Percentiles rank a stretch among this genome's conserved stretches.
phyloP scores from a whole-genome alignment of 1,284 basidiomycete genomes.

The Golubevia pallescens region DNA sequence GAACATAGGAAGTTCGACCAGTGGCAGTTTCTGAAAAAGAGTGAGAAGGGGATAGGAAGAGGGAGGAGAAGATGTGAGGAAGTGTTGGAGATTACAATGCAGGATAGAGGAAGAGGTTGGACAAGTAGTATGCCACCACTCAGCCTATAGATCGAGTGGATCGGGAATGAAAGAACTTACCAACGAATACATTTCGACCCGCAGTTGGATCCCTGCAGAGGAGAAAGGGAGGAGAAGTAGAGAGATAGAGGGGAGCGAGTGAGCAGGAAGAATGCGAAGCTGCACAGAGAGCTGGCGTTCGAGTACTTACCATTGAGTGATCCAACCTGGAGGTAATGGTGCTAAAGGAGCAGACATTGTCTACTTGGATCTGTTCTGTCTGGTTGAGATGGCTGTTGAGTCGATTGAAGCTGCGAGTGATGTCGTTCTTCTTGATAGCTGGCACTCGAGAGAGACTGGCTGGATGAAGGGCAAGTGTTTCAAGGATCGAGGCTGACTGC shows the following conservation, averaged over 20 bases:
- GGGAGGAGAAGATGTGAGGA: neutral
- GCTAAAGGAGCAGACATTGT: too few species aligned
- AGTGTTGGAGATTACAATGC: neutral
- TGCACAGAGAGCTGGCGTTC: neutral
- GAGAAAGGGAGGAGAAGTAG: neutral
- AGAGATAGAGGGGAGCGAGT: neutral
- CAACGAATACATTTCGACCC: constrained; percentile 47
- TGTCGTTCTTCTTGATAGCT: too few species aligned
- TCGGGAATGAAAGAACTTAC: constrained; percentile 9
- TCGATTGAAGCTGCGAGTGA: too few species aligned
- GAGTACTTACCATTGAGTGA: constrained; percentile 40
- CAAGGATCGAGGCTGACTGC: too few species aligned
- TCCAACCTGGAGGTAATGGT: constrained; percentile 58
- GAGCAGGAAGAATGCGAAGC: neutral
- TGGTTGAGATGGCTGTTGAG: too few species aligned
- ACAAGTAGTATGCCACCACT: too few species aligned
- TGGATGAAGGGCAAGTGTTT: too few species aligned
- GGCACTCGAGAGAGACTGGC: too few species aligned
- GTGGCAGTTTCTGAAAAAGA: constrained; percentile 43
- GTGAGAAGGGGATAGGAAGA: neutral
- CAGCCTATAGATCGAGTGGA: too few species aligned
- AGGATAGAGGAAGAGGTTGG: neutral
- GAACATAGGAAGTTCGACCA: constrained; percentile 57
- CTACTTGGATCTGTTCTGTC: too few species aligned
- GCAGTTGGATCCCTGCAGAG: constrained; percentile 49